These are phyloP conservation scores for Aspergillus biplanus DNA, from an alignment of 495 filamentous ascomycete genomes.

Conservation along the genomic window DNA sequence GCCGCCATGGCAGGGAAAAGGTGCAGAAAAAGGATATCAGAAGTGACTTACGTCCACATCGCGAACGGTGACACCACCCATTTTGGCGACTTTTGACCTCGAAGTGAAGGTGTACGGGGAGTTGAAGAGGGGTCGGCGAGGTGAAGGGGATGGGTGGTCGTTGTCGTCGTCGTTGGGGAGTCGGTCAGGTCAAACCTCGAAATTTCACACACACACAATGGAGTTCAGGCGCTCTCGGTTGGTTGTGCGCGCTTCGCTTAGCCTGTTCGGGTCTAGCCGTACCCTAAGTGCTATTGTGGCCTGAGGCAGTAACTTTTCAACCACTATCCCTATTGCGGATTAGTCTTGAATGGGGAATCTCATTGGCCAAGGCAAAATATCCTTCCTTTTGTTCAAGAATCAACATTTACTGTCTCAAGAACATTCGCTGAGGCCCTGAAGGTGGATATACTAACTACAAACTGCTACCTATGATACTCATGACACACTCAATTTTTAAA, in stretches of 20 bases:
- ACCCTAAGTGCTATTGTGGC: conserved; percentile 41
- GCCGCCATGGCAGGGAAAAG: conserved; percentile 10
- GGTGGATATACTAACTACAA: too few relatives aligned
- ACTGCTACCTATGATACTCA: background rate
- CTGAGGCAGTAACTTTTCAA: conserved; percentile 20
- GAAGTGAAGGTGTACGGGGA: conserved; percentile 36
- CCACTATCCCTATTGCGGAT: background rate
- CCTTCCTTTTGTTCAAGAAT: background rate
- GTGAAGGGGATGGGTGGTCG: conserved; percentile 34
- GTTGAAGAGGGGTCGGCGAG: conserved; percentile 39
- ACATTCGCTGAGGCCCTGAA: too few relatives aligned
- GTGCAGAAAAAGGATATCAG: conserved; percentile 30
- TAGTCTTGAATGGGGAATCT: background rate
- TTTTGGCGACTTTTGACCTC: conserved; percentile 62
- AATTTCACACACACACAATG: conserved; percentile 45
- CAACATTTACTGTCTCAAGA: too few relatives aligned
- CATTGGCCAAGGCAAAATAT: background rate
- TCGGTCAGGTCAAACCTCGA: conserved; percentile 45
- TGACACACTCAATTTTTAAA: background rate
- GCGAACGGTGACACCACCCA: conserved; percentile 86
- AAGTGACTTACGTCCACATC: conserved; percentile 81
- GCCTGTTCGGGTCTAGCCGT: conserved; percentile 48
- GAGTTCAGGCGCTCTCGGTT: conserved; percentile 33
- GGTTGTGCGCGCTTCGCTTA: conserved; percentile 49
- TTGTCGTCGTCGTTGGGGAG: conserved; percentile 42